phyloP scores from a whole-genome alignment of 192 early-diverging fungal genomes.

The Oehlia diaphana region DNA sequence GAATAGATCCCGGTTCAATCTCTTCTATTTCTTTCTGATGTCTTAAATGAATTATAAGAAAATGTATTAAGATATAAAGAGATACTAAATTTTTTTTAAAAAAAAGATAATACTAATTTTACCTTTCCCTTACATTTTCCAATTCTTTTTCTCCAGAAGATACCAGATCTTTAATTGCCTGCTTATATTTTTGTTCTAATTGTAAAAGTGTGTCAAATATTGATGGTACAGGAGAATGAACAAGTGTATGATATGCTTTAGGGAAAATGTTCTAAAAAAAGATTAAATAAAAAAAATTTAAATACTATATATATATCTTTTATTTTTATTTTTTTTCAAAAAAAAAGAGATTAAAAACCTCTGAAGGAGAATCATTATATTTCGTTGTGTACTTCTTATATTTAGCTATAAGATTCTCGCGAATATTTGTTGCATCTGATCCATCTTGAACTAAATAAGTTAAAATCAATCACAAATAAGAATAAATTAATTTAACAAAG shows the following conservation, averaged over 20 bases:
- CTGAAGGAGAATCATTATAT: constrained; percentile 24
- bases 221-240: constrained; percentile 56
- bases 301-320: neutral
- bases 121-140: constrained; percentile 37
- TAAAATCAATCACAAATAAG: neutral
- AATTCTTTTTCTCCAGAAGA: constrained; percentile 39
- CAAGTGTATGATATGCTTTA: constrained; percentile 57
- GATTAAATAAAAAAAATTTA: neutral
- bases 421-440: neutral
- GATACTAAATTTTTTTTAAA: neutral
- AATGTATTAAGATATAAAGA: no score
- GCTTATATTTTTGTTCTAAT: constrained; percentile 53
- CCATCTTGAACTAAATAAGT: constrained; percentile 1
- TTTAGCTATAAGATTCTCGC: constrained; percentile 10
- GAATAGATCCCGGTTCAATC: neutral
- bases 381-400: constrained; percentile 13
- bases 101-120: neutral
- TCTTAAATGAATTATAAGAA: neutral
- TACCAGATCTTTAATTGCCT: constrained; percentile 45
- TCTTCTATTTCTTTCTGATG: neutral
- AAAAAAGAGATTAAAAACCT: constrained; percentile 9
- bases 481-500: neutral
- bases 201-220: constrained; percentile 58
- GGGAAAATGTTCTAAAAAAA: constrained; percentile 52
- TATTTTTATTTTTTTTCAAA: neutral